Evolutionary conservation across 768 basidiomycete species (phyloP).

Genomic region (Lactarius psammicola): DNA sequence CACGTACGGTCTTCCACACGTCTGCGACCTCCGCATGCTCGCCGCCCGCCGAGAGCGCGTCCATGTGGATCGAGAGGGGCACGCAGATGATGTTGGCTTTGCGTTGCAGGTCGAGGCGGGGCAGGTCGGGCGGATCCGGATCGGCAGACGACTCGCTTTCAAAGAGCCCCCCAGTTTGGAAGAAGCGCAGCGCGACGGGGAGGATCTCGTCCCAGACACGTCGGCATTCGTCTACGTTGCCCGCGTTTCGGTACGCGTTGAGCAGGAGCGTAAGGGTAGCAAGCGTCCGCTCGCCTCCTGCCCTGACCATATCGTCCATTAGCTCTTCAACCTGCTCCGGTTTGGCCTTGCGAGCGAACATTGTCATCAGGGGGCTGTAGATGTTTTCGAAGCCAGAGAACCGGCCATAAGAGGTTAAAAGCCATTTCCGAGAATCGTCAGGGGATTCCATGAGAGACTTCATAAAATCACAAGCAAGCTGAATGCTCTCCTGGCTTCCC

Average conservation of each 20-base stretch:
- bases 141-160: slow-evolving; percentile 31
- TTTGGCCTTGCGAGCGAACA: slow-evolving; percentile 45
- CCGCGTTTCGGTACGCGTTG: slow-evolving; percentile 63
- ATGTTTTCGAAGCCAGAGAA: slow-evolving; percentile 51
- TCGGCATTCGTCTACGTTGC: slow-evolving; percentile 53
- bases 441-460: slow-evolving; percentile 45
- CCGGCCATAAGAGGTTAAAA: slow-evolving; percentile 40
- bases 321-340: slow-evolving; percentile 57
- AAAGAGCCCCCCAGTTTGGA: slow-evolving; percentile 39
- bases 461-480: slow-evolving; percentile 66
- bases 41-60: slow-evolving; percentile 64
- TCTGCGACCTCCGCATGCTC: slow-evolving; percentile 57
- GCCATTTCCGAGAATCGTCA: slow-evolving; percentile 41
- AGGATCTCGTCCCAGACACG: slow-evolving; percentile 70
- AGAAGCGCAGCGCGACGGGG: slow-evolving; percentile 50
- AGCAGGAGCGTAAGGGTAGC: slow-evolving; percentile 62
- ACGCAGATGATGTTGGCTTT: slow-evolving; percentile 63
- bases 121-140: slow-evolving; percentile 24
- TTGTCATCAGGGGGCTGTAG: slow-evolving; percentile 59
- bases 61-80: slow-evolving; percentile 80
- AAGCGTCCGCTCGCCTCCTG: slow-evolving; percentile 58
- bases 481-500: slow-evolving; percentile 47
- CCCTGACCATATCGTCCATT: slow-evolving; percentile 50
- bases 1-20: slow-evolving; percentile 64
- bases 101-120: slow-evolving; percentile 30